These are phyloP conservation scores for Detonula confervacea DNA, from an alignment of 352 stramenopile species.

Conservation along the genomic window DNA sequence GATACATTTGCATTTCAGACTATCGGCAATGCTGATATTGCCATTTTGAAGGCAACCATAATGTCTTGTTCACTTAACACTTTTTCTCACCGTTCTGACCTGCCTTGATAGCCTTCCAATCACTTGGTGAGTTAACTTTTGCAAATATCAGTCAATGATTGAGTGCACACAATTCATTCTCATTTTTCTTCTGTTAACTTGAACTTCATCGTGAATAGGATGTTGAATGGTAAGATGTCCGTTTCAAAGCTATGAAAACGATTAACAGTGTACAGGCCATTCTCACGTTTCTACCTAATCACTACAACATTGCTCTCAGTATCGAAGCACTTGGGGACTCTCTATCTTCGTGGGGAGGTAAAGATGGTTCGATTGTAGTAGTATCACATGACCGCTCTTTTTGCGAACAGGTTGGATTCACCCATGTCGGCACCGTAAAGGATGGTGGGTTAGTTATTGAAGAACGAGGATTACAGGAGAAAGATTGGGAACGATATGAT, in stretches of 20 bases:
- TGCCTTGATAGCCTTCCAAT: constrained; percentile 57
- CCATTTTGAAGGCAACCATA: neutral
- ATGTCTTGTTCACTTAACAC: neutral
- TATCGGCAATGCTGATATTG: neutral
- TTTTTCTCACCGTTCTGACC: neutral
- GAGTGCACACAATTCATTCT: too few relatives aligned
- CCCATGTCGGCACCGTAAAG: constrained; percentile 82
- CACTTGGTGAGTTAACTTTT: too few relatives aligned
- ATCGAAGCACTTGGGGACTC: constrained; percentile 91
- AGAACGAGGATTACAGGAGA: constrained; percentile 72
- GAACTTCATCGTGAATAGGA: too few relatives aligned
- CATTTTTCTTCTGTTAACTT: too few relatives aligned
- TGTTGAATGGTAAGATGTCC: constrained; percentile 51
- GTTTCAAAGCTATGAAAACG: neutral
- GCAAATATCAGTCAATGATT: too few relatives aligned
- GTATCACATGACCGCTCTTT: constrained; percentile 87
- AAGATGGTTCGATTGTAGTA: constrained; percentile 91
- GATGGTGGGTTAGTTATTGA: constrained; percentile 79
- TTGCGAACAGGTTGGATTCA: constrained; percentile 84
- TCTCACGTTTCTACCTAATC: constrained; percentile 85
- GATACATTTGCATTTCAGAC: neutral
- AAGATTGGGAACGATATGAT: constrained; percentile 80
- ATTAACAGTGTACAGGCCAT: too few relatives aligned
- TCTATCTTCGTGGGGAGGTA: constrained; percentile 92
- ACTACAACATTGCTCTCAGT: constrained; percentile 44